Conservation (phyloP, 768 basidiomycete species). For the Serendipita vermifera region DNA sequence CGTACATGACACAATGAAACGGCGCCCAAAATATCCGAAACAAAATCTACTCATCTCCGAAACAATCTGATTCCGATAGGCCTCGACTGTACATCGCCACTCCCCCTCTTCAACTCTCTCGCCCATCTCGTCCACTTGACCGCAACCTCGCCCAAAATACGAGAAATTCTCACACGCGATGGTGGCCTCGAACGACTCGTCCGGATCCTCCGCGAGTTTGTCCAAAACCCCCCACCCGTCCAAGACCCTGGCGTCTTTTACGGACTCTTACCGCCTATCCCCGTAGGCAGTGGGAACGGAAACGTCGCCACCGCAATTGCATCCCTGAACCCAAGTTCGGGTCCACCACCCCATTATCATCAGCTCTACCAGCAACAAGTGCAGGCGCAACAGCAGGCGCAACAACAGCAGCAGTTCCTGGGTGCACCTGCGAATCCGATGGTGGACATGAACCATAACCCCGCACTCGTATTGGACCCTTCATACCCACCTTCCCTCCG, state of each 20-base stretch:
- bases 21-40: too few relatives aligned
- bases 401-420: slow-evolving; percentile 45
- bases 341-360: slow-evolving; percentile 43
- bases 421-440: background rate
- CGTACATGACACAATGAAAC: too few relatives aligned
- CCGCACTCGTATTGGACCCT: background rate
- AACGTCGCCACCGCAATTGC: slow-evolving; percentile 22
- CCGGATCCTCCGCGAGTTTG: slow-evolving; percentile 80
- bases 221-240: slow-evolving; percentile 67
- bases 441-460: background rate
- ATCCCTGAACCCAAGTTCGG: background rate
- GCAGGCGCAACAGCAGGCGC: too few relatives aligned
- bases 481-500: background rate
- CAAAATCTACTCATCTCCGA: too few relatives aligned
- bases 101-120: slow-evolving; percentile 82
- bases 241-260: slow-evolving; percentile 66
- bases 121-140: slow-evolving; percentile 94
- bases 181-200: slow-evolving; percentile 95
- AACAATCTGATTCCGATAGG: too few relatives aligned
- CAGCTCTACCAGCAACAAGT: too few relatives aligned
- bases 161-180: slow-evolving; percentile 96
- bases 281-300: slow-evolving; percentile 10
- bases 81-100: slow-evolving; percentile 41
- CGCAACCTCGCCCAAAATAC: slow-evolving; percentile 91
- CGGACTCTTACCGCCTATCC: slow-evolving; percentile 51